These are phyloP conservation scores for Gleditsia sinensis DNA, from an alignment of 306 rosid genomes.

Conservation along the genomic window DNA sequence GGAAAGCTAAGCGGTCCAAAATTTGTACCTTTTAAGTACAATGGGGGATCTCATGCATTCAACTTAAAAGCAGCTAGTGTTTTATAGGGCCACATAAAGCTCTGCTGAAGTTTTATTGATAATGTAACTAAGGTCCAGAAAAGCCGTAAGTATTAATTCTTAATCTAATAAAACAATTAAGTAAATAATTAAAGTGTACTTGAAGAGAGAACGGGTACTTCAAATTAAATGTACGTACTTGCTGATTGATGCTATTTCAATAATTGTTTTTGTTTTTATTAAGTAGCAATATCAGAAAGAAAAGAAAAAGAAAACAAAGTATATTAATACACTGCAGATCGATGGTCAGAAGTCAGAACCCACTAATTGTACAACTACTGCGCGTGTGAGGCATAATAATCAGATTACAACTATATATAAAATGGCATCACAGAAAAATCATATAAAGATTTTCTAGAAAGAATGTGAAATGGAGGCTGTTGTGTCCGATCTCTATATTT, in stretches of 20 bases:
- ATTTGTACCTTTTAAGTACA: conserved; percentile 30
- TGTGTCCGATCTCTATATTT: background rate
- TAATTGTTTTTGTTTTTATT: conserved; percentile 33
- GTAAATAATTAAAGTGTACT: conserved; percentile 35
- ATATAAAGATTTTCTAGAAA: background rate
- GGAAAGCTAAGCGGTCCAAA: conserved; percentile 23
- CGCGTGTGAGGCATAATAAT: background rate
- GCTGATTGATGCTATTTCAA: background rate
- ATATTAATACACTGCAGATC: conserved; percentile 7
- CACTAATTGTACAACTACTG: conserved; percentile 22
- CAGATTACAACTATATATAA: background rate
- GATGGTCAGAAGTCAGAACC: conserved; percentile 18
- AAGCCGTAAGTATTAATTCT: background rate
- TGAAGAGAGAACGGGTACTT: conserved; percentile 27
- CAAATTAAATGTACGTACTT: background rate
- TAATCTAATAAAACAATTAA: background rate
- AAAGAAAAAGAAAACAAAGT: too few relatives aligned
- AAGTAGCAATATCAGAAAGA: background rate
- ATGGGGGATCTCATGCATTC: conserved; percentile 10
- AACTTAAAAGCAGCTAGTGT: background rate
- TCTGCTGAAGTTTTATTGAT: conserved; percentile 2
- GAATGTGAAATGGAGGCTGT: conserved; percentile 30
- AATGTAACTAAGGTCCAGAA: background rate
- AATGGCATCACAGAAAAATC: background rate
- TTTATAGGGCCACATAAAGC: conserved; percentile 33